Evolutionary conservation across 768 basidiomycete species (phyloP).

Genomic region (Sistotremastrum suecicum): DNA sequence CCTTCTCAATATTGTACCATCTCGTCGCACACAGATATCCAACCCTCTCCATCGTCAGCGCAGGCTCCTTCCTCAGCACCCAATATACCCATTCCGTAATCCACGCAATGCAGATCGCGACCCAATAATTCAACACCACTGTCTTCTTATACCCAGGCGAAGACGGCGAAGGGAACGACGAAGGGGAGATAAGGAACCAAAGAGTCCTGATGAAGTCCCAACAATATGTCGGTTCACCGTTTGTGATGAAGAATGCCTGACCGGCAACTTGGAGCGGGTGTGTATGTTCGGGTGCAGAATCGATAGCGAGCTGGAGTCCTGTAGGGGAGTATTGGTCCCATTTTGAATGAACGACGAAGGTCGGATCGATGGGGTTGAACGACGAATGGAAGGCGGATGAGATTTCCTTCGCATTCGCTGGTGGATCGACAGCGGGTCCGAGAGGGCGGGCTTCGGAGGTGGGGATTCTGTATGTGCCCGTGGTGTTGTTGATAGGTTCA

Average conservation of each 20-base stretch:
- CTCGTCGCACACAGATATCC: slow-evolving; percentile 63
- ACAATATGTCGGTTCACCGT: slow-evolving; percentile 91
- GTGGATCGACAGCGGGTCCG: slow-evolving; percentile 61
- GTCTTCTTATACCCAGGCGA: slow-evolving; percentile 39
- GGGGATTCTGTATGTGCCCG: slow-evolving; percentile 51
- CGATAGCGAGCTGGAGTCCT: slow-evolving; percentile 37
- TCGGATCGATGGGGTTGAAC: slow-evolving; percentile 19
- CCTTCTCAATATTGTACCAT: slow-evolving; percentile 92
- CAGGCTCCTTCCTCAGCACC: slow-evolving; percentile 64
- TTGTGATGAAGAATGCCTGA: slow-evolving; percentile 92
- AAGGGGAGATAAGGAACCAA: slow-evolving; percentile 53
- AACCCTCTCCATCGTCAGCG: slow-evolving; percentile 78
- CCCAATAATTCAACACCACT: slow-evolving; percentile 2
- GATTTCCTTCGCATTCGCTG: slow-evolving; percentile 42
- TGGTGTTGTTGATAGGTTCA: slow-evolving; percentile 48
- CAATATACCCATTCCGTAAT: slow-evolving; percentile 62
- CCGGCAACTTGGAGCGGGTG: slow-evolving; percentile 75
- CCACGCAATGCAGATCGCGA: slow-evolving; percentile 62
- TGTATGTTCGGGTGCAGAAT: slow-evolving; percentile 23
- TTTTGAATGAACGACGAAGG: slow-evolving; percentile 48
- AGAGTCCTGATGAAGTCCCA: slow-evolving; percentile 83
- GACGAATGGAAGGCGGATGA: slow-evolving; percentile 39
- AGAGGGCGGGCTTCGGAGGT: slow-evolving; percentile 71
- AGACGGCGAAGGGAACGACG: slow-evolving; percentile 24
- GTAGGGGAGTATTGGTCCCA: slow-evolving; percentile 67